Evolutionary conservation across 352 stramenopile genomes (phyloP).

Genomic region (Plasmopara viticola): DNA sequence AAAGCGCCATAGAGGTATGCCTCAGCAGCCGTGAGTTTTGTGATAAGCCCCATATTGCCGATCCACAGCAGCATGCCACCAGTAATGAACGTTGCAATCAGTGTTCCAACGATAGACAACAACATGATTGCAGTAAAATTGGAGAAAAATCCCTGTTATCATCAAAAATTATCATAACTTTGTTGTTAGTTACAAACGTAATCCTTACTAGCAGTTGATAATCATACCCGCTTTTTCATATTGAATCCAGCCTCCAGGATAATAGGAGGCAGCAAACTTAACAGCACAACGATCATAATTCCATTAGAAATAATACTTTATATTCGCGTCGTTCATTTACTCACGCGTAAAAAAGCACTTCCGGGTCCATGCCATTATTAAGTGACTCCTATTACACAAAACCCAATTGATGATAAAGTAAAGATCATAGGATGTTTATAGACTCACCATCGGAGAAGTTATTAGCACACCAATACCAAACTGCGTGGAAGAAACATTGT

Average conservation of each 20-base stretch:
- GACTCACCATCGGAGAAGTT: conserved; percentile 63
- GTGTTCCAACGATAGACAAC: conserved; percentile 68
- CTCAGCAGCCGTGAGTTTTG: conserved; percentile 81
- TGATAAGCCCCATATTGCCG: conserved; percentile 64
- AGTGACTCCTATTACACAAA: conserved; percentile 49
- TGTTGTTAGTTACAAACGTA: conserved; percentile 5
- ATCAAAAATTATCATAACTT: conserved; percentile 8
- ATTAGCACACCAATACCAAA: conserved; percentile 74
- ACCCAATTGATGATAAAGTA: neutral
- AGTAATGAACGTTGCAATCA: conserved; percentile 77
- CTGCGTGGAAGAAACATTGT: conserved; percentile 19
- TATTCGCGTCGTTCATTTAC: conserved; percentile 8
- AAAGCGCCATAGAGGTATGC: conserved; percentile 89
- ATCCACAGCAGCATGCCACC: conserved; percentile 70
- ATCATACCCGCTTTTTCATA: conserved; percentile 78
- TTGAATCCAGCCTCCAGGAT: conserved; percentile 83
- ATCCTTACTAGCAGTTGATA: neutral
- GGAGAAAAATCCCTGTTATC: conserved; percentile 69
- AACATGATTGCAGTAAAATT: conserved; percentile 86
- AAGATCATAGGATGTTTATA: neutral
- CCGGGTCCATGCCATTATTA: conserved; percentile 73
- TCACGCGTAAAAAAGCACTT: conserved; percentile 81
- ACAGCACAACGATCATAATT: conserved; percentile 1
- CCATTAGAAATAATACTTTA: neutral
- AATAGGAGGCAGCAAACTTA: conserved; percentile 65